Evolutionary conservation across 2,329 filamentous ascomycete species (phyloP), one percentile per base, ranked within the genome.

Genomic region (Microcyclospora tardicrescens): DNA sequence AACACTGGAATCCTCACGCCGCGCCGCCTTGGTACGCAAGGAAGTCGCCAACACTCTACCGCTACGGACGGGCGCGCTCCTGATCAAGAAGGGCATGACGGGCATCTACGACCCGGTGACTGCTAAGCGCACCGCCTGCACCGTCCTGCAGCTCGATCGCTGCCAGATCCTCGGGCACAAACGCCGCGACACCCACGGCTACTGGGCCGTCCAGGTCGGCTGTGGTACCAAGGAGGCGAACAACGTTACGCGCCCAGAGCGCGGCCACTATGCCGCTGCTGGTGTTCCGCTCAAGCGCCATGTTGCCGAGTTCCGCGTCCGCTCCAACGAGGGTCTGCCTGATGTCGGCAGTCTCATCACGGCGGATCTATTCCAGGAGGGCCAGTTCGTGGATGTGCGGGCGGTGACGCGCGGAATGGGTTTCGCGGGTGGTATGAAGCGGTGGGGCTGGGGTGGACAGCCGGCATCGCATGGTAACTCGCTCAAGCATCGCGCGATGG

Each of bases 361-460:
- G 44, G 84, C 91, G n/a, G 79, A 84, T 55, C 93, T 91, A 83
- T 96, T 96, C 65, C 72, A 79, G 53, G 75, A 80, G 56, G 91
- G 91, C 13, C 86, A 95, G 65, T 93, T 77, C 62, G 81, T 98
- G 43, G 91, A 98, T 65, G 79, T 85, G 38, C 73, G 79, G 54
- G 80, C 78, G 35, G 76, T 81, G 56, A 81, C 77, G 51, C 76
- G 84, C 58, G 91, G 91, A 38, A 89, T 85, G 75, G 91, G 91
- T 6, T 98, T 95, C 60, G 84, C 82, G 9, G 91, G 91, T 73
- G 91, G 84, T 50, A 98, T 98, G 91, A 98, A 98, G 77, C 74
- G 84, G 51, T 84, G 89, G 66, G 86, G 86, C 28, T 96, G 91
- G 63, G 62, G 69, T 24, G 91, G 91, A 53, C 91, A 98, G 68